Evolutionary conservation across 2,329 filamentous ascomycete species (phyloP), one percentile per base, ranked within the genome.

Genomic region (Pestalotiopsis sp.): DNA sequence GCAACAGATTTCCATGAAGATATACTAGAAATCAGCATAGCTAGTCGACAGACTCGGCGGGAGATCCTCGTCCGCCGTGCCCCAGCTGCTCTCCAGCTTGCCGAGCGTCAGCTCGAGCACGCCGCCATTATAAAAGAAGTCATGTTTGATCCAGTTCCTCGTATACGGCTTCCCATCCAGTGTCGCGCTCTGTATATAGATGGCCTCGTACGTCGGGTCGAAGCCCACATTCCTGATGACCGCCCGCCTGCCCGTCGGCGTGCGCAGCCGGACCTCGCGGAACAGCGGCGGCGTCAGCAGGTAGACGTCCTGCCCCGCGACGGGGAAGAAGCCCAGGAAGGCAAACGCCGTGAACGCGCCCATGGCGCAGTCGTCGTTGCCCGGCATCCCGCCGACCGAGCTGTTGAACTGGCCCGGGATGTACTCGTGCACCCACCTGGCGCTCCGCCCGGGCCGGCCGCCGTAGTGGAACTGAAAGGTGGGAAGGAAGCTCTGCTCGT

Each of bases 381-480:
- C 86, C 1, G 85, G 85, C 31, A 88, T 84, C 0, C 92, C 91
- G 57, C 83, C 83, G 7, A 88, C 76, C 0, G 86, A 87, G 39
- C 86, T 85, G 81, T 92, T 92, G 84, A 93, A 93, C 66, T 88
- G 85, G 0, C 81, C 80, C 0, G 91, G 91, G 64, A 93, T 89
- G 77, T 93, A 93, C 71, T 82, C 84, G 72, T 90, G 90, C 1
- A 87, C 83, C 75, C 88, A 89, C 71, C 82, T 79, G 6, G 82
- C 79, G 66, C 84, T 87, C 9, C 86, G 79, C 0, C 81, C 90
- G 0, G 91, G 91, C 0, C 91, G 86, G 0, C 88, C 90, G 1
- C 85, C 88, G 75, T 93, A 93, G 80, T 93, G 91, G 82, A 87
- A 87, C 71, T 87, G 84, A 75, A 82, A 87, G 1, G 85, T 83